Evolutionary conservation across 495 filamentous ascomycete genomes (phyloP).

Genomic region (Tuber brumale): DNA sequence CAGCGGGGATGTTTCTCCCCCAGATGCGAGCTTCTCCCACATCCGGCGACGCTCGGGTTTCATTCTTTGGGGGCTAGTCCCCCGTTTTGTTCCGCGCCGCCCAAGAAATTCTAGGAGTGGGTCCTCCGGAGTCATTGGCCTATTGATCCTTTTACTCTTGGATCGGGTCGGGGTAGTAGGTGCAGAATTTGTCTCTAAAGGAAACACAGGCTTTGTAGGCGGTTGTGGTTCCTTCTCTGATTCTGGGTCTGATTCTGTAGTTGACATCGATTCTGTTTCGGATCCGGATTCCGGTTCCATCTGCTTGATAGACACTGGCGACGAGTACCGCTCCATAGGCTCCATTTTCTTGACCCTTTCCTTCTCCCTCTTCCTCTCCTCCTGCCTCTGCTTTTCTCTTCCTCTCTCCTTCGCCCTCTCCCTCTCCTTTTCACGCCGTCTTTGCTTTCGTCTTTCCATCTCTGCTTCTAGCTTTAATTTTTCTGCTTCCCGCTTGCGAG

Average conservation of each 20-base stretch:
- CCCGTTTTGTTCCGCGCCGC: slow-evolving; percentile 29
- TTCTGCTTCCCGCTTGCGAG: slow-evolving; percentile 32
- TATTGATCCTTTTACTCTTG: slow-evolving; percentile 7
- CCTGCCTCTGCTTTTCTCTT: slow-evolving; percentile 34
- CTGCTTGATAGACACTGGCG: slow-evolving; percentile 9
- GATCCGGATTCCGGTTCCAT: slow-evolving; percentile 22
- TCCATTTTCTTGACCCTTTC: slow-evolving; percentile 30
- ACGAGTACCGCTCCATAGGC: slow-evolving; percentile 26
- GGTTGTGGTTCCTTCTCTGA: neutral
- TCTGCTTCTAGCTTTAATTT: slow-evolving; percentile 30
- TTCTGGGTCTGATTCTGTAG: slow-evolving; percentile 29
- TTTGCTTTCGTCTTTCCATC: slow-evolving; percentile 28
- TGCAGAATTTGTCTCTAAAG: neutral
- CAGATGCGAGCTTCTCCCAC: neutral
- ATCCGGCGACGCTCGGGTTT: slow-evolving; percentile 2
- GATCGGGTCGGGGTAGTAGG: slow-evolving; percentile 12
- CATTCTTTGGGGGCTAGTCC: slow-evolving; percentile 24
- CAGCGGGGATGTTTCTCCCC: neutral
- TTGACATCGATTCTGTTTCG: slow-evolving; percentile 15
- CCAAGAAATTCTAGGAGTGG: slow-evolving; percentile 28
- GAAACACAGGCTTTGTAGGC: neutral
- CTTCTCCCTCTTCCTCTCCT: slow-evolving; percentile 30
- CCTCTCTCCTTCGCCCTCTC: slow-evolving; percentile 34
- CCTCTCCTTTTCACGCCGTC: slow-evolving; percentile 29
- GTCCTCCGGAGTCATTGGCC: slow-evolving; percentile 33